A percentile compares a stretch with the other conserved stretches of the same genome.
Conservation (phyloP, 257 asterid species). For the Nicotiana knightiana region DNA sequence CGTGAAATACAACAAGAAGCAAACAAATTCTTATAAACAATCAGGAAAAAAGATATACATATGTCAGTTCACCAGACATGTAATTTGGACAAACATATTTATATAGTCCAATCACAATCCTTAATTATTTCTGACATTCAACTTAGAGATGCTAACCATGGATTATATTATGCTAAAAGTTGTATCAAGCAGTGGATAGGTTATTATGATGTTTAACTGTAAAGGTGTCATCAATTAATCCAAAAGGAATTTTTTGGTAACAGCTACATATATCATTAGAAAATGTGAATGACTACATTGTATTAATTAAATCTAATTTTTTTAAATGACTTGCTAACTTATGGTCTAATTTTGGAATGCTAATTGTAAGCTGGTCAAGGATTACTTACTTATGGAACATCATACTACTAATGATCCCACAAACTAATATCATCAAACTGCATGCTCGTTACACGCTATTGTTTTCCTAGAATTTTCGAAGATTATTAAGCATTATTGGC, state of each 20-base stretch:
- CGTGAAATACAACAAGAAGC: neutral
- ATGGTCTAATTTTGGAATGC: too few relatives aligned
- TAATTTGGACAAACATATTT: neutral
- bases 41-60: neutral
- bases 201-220: neutral
- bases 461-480: too few relatives aligned
- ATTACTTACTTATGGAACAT: too few relatives aligned
- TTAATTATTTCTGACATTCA: neutral
- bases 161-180: neutral
- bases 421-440: too few relatives aligned
- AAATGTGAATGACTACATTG: neutral
- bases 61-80: neutral
- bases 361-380: too few relatives aligned
- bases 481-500: too few relatives aligned
- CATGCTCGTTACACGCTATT: too few relatives aligned
- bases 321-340: too few relatives aligned
- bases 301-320: neutral
- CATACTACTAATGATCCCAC: too few relatives aligned
- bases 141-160: neutral
- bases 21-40: neutral
- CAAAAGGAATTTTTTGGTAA: constrained; percentile 20
- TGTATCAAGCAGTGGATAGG: neutral
- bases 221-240: neutral
- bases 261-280: constrained; percentile 5
- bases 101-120: neutral